Conservation (phyloP, 2,329 filamentous ascomycete species). For the Thelonectria olida region DNA sequence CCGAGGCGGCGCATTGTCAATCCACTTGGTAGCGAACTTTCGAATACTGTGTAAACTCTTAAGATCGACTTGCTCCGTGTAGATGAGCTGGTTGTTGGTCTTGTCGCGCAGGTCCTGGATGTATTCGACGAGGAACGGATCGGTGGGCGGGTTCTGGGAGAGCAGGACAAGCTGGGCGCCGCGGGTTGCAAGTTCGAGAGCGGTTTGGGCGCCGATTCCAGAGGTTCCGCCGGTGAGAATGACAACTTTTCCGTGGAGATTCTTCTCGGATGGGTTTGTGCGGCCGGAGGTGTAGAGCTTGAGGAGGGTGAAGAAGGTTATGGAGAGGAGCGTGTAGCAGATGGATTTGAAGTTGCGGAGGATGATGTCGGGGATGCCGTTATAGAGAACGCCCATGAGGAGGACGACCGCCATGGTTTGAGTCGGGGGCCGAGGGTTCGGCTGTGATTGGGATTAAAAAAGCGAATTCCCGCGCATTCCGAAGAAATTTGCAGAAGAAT, state of each 20-base stretch:
- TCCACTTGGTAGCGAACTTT: conserved; percentile 95
- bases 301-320: conserved; percentile 53
- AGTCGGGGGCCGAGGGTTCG: conserved; percentile 3
- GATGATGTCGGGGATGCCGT: conserved; percentile 61
- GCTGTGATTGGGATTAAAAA: neutral
- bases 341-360: conserved; percentile 55
- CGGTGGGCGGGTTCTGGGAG: conserved; percentile 80
- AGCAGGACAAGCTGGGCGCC: conserved; percentile 93
- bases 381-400: conserved; percentile 54
- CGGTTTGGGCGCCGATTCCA: conserved; percentile 84
- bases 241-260: conserved; percentile 93
- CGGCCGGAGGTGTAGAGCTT: conserved; percentile 85
- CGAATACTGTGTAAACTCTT: conserved; percentile 89
- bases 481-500: neutral
- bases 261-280: conserved; percentile 76
- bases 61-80: conserved; percentile 94
- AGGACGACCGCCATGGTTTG: conserved; percentile 63
- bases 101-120: conserved; percentile 84
- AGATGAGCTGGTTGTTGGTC: conserved; percentile 87
- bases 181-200: conserved; percentile 76
- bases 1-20: conserved; percentile 91
- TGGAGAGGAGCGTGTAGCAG: conserved; percentile 48
- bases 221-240: conserved; percentile 96
- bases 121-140: conserved; percentile 91
- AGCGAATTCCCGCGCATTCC: conserved; percentile 27